Conservation (phyloP, 1,284 basidiomycete species). For the Trichosporon sp. region DNA sequence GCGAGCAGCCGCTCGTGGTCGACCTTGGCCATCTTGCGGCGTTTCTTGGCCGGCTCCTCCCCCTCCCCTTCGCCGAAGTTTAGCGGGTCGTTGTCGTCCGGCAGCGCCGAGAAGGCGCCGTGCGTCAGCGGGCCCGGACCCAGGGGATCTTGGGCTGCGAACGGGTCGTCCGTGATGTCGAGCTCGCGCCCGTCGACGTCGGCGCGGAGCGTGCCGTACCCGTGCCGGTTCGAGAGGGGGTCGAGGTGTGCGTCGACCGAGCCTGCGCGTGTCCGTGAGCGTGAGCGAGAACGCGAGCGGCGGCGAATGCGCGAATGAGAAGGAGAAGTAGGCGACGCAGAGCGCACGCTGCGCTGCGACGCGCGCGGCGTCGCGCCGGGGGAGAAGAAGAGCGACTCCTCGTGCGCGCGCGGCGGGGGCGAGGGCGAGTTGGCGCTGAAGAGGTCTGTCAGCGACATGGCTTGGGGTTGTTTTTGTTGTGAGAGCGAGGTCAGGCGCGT, state of each 20-base stretch:
- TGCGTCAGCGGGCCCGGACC: background rate
- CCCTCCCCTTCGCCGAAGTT: background rate
- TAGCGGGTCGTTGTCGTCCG: slow-evolving; percentile 4
- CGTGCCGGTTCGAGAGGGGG: background rate
- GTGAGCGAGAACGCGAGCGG: background rate
- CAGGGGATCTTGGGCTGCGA: slow-evolving; percentile 13
- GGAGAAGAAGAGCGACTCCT: slow-evolving; percentile 29
- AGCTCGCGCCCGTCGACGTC: background rate
- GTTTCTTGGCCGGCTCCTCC: slow-evolving; percentile 50
- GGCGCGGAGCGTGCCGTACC: background rate
- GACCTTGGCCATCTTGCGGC: slow-evolving; percentile 59
- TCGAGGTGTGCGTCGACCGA: background rate
- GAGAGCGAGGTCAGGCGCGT: background rate
- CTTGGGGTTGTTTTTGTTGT: background rate
- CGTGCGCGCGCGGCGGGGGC: slow-evolving; percentile 14
- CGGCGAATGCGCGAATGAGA: background rate
- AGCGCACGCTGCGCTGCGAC: background rate
- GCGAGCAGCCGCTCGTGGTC: slow-evolving; percentile 69
- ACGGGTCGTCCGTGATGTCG: slow-evolving; percentile 11
- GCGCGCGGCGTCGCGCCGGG: slow-evolving; percentile 16
- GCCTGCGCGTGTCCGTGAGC: background rate
- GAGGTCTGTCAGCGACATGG: slow-evolving; percentile 20
- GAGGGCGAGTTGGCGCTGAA: slow-evolving; percentile 33
- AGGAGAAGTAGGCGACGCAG: slow-evolving; percentile 4
- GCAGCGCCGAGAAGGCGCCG: background rate